A percentile compares a stretch with the other conserved stretches of the same genome.
Evolutionary conservation across 306 rosid species (phyloP).

Genomic region (Citrullus colocynthis): DNA sequence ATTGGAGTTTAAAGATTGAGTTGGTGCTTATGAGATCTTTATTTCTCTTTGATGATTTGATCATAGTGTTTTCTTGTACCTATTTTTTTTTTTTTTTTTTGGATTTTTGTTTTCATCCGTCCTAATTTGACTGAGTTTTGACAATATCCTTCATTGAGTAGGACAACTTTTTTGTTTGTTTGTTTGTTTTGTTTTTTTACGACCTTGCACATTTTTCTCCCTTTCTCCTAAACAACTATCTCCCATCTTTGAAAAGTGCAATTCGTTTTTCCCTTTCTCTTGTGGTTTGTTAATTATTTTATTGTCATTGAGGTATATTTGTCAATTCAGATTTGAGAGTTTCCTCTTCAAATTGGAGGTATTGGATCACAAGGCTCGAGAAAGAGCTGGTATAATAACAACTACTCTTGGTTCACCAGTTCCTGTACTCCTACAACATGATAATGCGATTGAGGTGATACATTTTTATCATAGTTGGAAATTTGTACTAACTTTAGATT

Average conservation of each 20-base stretch:
- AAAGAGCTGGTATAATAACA: constrained; percentile 82
- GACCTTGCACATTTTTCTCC: neutral
- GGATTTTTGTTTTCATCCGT: neutral
- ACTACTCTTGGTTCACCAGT: constrained; percentile 85
- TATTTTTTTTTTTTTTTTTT: neutral
- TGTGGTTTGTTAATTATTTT: neutral
- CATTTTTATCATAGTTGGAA: neutral
- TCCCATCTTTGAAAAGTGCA: neutral
- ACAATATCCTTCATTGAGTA: neutral
- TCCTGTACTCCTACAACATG: constrained; percentile 62
- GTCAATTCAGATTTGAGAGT: constrained; percentile 53
- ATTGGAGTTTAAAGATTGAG: neutral
- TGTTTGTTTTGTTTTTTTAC: neutral
- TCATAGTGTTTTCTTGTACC: neutral
- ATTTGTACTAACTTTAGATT: neutral
- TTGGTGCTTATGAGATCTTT: neutral
- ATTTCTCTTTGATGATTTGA: neutral
- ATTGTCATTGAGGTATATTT: neutral
- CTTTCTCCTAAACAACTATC: neutral
- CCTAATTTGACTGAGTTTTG: neutral
- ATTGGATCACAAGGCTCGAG: constrained; percentile 93
- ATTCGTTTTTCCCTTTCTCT: neutral
- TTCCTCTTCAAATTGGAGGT: constrained; percentile 91
- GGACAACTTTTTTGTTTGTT: neutral
- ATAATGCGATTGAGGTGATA: constrained; percentile 76